Base-by-base conservation (phyloP, 768 basidiomycete genomes). In the Leccinum imitatum region DNA sequence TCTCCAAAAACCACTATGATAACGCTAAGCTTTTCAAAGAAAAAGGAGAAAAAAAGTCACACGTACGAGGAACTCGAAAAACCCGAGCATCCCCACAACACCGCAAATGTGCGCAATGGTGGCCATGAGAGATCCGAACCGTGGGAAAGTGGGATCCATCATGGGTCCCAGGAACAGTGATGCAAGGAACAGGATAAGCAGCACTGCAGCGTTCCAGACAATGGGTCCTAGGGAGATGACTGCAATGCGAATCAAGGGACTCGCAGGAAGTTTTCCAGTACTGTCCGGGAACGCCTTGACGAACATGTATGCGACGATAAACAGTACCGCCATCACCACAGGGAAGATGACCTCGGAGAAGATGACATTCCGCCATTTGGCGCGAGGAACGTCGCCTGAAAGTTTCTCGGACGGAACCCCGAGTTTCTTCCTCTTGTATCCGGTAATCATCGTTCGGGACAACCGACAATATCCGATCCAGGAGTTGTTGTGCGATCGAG, bases 401-500 rank as follows among this genome's bases (percentile, higher is more conserved):
- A 98, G 82, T 76, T 97, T 98, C 76, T 98, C 96, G 0, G 95
- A 98, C 2, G 97, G 97, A 70, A 94, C 90, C 21, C 97, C 97
- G 6, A 99, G 86, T 65, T 87, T 86, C 83, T 98, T 98, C 80
- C 91, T 93, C 84, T 98, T 98, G 86, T 95, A 99, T n/a, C 97
- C 97, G 17, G 97, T 99, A 71, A 99, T 96, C 85, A 93, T 90
- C 17, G 97, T 99, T 54, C 97, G 83, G n/a, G 94, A 94, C 50
- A 99, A 80, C 56, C 97, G 92, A 73, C 97, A 99, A 75, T 98
- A 99, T 0, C 97, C 96, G 65, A 98, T 96, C 97, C 97, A 99
- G 5, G 96, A 97, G 74, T 98, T 99, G 68, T 85, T 91, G 75
- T 99, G 97, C 21, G 94, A 93, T 33, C 95, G 84, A 41, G 97